phyloP scores from a whole-genome alignment of 2,329 filamentous ascomycete genomes.

The Ophiostoma quercus region DNA sequence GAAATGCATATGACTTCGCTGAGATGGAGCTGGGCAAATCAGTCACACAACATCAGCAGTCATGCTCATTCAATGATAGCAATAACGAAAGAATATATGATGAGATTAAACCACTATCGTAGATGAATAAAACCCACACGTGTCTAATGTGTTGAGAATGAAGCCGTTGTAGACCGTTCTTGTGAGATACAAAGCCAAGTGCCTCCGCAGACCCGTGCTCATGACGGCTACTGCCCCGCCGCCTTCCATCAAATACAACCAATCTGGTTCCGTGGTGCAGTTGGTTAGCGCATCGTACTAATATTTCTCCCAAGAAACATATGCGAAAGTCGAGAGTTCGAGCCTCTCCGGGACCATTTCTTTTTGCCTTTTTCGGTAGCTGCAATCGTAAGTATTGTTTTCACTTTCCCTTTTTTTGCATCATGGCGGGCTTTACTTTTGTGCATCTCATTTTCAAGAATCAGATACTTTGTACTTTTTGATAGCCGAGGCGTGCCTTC shows the following conservation, averaged over 20 bases:
- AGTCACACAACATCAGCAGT: neutral
- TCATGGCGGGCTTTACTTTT: neutral
- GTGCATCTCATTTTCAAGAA: neutral
- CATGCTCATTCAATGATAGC: neutral
- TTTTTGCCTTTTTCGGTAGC: neutral
- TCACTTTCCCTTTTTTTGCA: no score
- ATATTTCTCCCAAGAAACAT: slow-evolving; percentile 7
- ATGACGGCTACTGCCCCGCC: neutral
- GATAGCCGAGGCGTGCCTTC: neutral
- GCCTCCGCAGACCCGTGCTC: neutral
- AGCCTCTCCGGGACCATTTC: slow-evolving; percentile 17
- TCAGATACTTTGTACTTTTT: neutral
- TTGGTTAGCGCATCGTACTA: slow-evolving; percentile 18
- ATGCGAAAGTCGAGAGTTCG: slow-evolving; percentile 18
- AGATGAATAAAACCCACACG: no score
- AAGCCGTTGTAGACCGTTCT: no score
- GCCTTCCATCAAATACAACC: neutral
- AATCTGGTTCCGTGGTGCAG: slow-evolving; percentile 16
- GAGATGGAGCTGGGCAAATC: neutral
- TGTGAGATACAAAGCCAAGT: neutral
- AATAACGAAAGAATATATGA: no score
- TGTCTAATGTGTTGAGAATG: no score
- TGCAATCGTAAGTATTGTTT: neutral
- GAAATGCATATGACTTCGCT: neutral
- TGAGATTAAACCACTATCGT: no score